Evolutionary conservation across 768 basidiomycete genomes (phyloP).

Genomic region (Tulasnella sp.): DNA sequence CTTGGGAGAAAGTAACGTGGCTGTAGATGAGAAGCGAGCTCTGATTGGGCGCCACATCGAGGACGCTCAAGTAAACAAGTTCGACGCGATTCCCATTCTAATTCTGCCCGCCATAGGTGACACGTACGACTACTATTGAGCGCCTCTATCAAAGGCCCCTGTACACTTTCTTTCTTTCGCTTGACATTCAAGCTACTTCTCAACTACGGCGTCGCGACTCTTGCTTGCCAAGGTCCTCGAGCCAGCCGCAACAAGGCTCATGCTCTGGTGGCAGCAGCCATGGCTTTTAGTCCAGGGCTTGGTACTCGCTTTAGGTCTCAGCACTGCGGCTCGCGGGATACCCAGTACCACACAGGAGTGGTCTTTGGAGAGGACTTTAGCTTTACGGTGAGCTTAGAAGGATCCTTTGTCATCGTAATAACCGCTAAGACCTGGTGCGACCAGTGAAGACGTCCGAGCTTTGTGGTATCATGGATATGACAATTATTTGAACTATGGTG

Average conservation of each 20-base stretch:
- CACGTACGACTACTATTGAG: background rate
- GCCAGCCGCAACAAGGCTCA: background rate
- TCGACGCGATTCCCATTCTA: background rate
- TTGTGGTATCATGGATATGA: conserved; percentile 89
- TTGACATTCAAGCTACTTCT: background rate
- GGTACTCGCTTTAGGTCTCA: background rate
- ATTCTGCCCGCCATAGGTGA: background rate
- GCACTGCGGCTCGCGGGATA: background rate
- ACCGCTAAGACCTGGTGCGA: background rate
- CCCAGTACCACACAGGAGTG: background rate
- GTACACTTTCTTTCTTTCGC: background rate
- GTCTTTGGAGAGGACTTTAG: background rate
- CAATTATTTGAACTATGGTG: conserved; percentile 80
- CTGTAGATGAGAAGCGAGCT: background rate
- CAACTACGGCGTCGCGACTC: background rate
- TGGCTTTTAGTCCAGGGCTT: background rate
- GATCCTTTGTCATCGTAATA: background rate
- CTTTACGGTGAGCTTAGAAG: background rate
- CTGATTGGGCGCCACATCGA: background rate
- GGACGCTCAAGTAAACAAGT: background rate
- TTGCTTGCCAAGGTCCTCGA: background rate
- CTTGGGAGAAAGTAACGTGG: background rate
- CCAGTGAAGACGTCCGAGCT: conserved; percentile 61
- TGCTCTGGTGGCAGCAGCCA: conserved; percentile 3
- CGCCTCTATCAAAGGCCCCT: background rate